Base-by-base conservation (phyloP, 306 rosid species). In the Malus asiatica region DNA sequence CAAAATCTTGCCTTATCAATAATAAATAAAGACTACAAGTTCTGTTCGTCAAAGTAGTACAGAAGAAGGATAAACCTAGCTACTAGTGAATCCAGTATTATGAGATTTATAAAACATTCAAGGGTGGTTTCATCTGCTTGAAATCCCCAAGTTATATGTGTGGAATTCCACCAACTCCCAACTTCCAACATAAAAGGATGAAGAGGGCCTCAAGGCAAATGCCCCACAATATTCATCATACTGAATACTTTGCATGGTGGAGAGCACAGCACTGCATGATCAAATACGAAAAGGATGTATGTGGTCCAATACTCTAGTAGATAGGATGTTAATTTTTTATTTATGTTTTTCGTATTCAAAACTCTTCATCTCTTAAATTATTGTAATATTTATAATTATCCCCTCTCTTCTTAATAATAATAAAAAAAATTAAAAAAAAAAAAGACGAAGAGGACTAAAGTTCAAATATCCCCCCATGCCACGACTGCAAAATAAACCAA, bases 361-460 rank as follows among this genome's bases (percentile, higher is more conserved):
- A 35, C 0, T 6, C 0, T 0, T 35, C 9, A 0, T 35, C 0
- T 35, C 1, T 35, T 35, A 1, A 35, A 35, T 35, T 1, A 35
- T 35, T 35, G 40, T 35, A 35, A 35, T 35, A 35, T 7, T 35
- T 35, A 35, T 35, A 35, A 35, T 6, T 35, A 8, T 35, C 9
- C 40, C 2, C 2, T 35, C 9, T 35, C 9, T 35, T 35, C 40
- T 35, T 35, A 35, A 35, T 35, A 7, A 35, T 35, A 35, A 35
- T 35, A 35, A 35, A 7, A 6, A n/a, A n/a, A n/a, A n/a, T n/a
- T n/a, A n/a, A n/a, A 4, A 32, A 32, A 4, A 35, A 35, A 35
- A 7, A 35, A 19, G n/a, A 51, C 19, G 18, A 14, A 15, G 11
- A 40, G 3, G 44, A 40, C 44, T 40, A 40, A 8, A 40, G 45